Evolutionary conservation across 2,329 filamentous ascomycete genomes (phyloP), one percentile per base, ranked within the genome.

Genomic region (Colletotrichum graminicola): DNA sequence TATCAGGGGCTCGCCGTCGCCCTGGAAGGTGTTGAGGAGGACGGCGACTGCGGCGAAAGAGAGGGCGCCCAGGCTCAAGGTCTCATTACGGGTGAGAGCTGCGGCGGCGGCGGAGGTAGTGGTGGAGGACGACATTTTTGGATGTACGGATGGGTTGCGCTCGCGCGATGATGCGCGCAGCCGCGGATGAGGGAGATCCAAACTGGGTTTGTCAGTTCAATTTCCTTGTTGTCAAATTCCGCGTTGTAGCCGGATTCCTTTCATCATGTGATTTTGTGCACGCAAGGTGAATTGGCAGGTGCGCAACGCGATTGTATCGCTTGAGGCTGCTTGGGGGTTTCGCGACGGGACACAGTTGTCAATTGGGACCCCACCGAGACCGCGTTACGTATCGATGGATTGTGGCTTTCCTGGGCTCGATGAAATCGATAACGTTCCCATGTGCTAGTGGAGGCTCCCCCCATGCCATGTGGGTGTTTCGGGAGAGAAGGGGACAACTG

Each of bases 1-100:
- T 75, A 97, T 87, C 76, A 99, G 88, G 47, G 96, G 95, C 76
- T 96, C 94, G 75, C 94, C 95, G 81, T 97, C 93, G 75, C 90
- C 93, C 71, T 91, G 89, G 78, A 98, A 92, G 49, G 94, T 94
- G 80, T 95, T 95, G 74, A 88, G 85, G 74, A 98, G 88, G 75
- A 98, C 86, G 69, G 90, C 90, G 75, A 93, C 79, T 77, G 93
- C 94, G 67, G 89, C 90, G 75, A 90, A 86, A 55, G 90, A 88
- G 67, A 97, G 83, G 23, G 90, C 84, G 74, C 92, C 77, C 73
- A 91, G 87, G 64, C 81, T 80, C 74, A 88, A 77, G n/a, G 85
- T 83, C 79, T 91, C 89, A 63, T 79, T 79, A 73, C 80, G 80
- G 63, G 88, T 86, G 75, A 91, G 88, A 43, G 80, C 75, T n/a